These are phyloP conservation scores for Capronia americana DNA, from an alignment of 2,329 filamentous ascomycete species.

Conservation along the genomic window DNA sequence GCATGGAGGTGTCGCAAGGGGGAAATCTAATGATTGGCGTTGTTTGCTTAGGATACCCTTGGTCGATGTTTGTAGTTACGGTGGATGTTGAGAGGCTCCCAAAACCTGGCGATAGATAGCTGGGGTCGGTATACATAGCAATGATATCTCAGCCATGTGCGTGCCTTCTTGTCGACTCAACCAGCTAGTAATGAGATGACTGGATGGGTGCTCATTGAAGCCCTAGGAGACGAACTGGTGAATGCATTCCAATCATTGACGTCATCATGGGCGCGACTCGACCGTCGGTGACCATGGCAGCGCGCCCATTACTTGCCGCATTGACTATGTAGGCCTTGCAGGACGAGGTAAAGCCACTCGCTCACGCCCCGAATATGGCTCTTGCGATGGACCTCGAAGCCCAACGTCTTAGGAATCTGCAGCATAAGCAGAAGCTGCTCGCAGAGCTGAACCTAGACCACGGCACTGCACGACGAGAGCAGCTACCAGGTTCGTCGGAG, in stretches of 20 bases:
- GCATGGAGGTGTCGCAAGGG: neutral
- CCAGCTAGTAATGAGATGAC: too few relatives aligned
- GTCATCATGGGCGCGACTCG: neutral
- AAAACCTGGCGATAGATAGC: neutral
- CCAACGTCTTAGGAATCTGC: slow-evolving; percentile 56
- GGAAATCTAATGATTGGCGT: neutral
- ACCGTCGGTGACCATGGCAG: neutral
- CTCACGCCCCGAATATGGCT: slow-evolving; percentile 1
- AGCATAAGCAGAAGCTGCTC: slow-evolving; percentile 57
- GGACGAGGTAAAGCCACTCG: neutral
- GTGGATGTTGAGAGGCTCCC: neutral
- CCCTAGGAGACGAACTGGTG: too few relatives aligned
- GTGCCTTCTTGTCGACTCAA: neutral
- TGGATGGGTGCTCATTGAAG: neutral
- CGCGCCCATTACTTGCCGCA: neutral
- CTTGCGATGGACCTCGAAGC: slow-evolving; percentile 50
- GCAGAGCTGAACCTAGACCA: slow-evolving; percentile 54
- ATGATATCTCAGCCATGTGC: neutral
- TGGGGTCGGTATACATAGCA: neutral
- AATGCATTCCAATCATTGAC: neutral
- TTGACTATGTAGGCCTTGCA: neutral
- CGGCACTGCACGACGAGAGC: neutral
- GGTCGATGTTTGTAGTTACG: neutral
- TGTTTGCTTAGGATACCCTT: neutral
- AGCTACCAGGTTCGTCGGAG: neutral